A percentile compares a stretch with the other conserved stretches of the same genome.
Conservation (phyloP, 1,139 yeast species). For the Zygosaccharomyces sapae region DNA sequence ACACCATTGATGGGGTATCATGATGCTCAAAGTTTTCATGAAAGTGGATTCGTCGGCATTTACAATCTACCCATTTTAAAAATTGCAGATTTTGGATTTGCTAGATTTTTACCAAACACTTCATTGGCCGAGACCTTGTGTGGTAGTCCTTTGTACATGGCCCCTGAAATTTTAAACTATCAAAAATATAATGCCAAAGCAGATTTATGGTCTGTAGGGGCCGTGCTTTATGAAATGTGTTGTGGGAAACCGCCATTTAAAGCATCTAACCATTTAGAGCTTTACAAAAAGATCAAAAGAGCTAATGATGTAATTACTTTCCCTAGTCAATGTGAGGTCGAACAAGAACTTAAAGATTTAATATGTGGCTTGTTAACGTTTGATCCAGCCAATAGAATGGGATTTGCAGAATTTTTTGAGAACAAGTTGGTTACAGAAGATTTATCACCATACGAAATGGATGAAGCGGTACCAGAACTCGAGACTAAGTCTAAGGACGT, state of each 20-base stretch:
- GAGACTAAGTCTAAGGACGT: constrained; percentile 64
- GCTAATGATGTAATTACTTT: constrained; percentile 73
- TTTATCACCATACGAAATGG: constrained; percentile 35
- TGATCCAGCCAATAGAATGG: constrained; percentile 82
- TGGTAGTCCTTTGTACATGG: constrained; percentile 97
- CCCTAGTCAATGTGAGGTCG: constrained; percentile 50
- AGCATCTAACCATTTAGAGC: constrained; percentile 88
- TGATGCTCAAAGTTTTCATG: constrained; percentile 55
- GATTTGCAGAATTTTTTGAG: constrained; percentile 79
- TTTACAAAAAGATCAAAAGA: constrained; percentile 77
- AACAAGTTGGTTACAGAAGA: constrained; percentile 43
- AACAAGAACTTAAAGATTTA: constrained; percentile 56
- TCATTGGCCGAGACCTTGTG: constrained; percentile 95
- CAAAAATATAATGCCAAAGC: constrained; percentile 97
- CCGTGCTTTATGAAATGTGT: constrained; percentile 90
- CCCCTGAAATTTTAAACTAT: constrained; percentile 90
- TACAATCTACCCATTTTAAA: constrained; percentile 88
- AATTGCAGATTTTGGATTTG: constrained; percentile 97
- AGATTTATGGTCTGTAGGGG: constrained; percentile 97
- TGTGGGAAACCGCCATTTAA: constrained; percentile 94
- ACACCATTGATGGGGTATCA: constrained; percentile 59
- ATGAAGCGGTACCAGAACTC: constrained; percentile 38
- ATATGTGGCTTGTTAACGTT: constrained; percentile 74
- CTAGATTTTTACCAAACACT: constrained; percentile 85
- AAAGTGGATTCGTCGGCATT: constrained; percentile 60